These are phyloP conservation scores for Scheffersomyces titani DNA, from an alignment of 1,139 yeast genomes.

Conservation along the genomic window DNA sequence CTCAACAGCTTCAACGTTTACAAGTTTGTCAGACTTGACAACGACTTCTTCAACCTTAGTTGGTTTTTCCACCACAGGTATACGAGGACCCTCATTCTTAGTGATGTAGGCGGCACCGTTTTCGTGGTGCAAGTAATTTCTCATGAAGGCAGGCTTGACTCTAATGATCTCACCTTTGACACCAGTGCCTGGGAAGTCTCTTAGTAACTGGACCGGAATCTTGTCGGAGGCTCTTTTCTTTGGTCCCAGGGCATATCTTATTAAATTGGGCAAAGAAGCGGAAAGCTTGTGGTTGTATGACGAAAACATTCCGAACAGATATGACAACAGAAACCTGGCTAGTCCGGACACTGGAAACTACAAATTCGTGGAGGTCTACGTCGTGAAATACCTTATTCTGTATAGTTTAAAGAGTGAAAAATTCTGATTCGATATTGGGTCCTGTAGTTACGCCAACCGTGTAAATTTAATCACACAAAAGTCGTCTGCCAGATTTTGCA, in stretches of 20 bases:
- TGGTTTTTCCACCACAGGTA: constrained; percentile 56
- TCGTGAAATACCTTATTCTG: background rate
- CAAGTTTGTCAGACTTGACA: constrained; percentile 4
- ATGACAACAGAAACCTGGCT: background rate
- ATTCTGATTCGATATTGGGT: constrained; percentile 1
- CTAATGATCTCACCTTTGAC: constrained; percentile 67
- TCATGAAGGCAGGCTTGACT: constrained; percentile 84
- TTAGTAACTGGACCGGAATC: constrained; percentile 69
- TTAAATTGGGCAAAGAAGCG: constrained; percentile 10
- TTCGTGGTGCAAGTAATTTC: constrained; percentile 67
- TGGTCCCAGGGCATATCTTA: constrained; percentile 12
- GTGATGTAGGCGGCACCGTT: constrained; percentile 74
- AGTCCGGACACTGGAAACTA: background rate
- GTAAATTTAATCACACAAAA: background rate
- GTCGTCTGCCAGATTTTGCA: background rate
- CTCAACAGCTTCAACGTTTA: constrained; percentile 6
- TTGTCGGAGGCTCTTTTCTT: constrained; percentile 29
- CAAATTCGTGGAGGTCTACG: background rate
- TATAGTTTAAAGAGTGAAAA: background rate
- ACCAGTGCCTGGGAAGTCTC: constrained; percentile 65
- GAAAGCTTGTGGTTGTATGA: constrained; percentile 6
- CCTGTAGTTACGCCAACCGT: background rate
- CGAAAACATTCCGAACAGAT: constrained; percentile 4
- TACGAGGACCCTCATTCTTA: constrained; percentile 53
- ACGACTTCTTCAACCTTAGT: constrained; percentile 10